phyloP scores from a whole-genome alignment of 2,329 filamentous ascomycete genomes.

The Fusarium duplospermum region DNA sequence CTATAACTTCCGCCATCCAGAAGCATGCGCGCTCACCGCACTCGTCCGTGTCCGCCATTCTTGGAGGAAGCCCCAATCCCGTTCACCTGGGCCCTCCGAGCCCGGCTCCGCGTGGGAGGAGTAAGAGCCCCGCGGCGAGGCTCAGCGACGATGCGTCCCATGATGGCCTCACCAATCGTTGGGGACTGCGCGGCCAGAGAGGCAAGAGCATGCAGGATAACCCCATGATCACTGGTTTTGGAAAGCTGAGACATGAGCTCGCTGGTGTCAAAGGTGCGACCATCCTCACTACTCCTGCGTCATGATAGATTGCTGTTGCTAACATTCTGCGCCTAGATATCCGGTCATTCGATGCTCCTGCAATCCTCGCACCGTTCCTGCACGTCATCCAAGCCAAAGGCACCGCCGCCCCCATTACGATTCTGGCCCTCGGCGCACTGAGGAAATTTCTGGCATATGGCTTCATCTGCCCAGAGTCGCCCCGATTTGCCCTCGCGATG shows the following conservation, averaged over 20 bases:
- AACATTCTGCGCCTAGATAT: slow-evolving; percentile 71
- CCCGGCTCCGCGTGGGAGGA: slow-evolving; percentile 54
- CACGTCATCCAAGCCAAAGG: slow-evolving; percentile 97
- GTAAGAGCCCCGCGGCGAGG: slow-evolving; percentile 53
- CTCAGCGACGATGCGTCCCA: slow-evolving; percentile 56
- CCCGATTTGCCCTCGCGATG: slow-evolving; percentile 91
- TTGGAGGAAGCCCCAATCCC: slow-evolving; percentile 78
- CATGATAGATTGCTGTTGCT: slow-evolving; percentile 13
- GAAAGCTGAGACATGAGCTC: slow-evolving; percentile 86
- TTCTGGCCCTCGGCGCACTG: slow-evolving; percentile 90
- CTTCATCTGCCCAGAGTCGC: slow-evolving; percentile 85
- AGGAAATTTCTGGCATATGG: slow-evolving; percentile 98
- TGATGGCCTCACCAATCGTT: slow-evolving; percentile 81
- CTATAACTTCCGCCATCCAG: slow-evolving; percentile 97
- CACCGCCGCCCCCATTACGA: slow-evolving; percentile 95
- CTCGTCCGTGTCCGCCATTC: slow-evolving; percentile 93
- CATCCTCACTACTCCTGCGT: neutral
- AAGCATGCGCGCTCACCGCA: slow-evolving; percentile 97
- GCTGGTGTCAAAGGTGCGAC: slow-evolving; percentile 82
- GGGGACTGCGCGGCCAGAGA: slow-evolving; percentile 94
- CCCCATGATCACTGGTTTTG: slow-evolving; percentile 94
- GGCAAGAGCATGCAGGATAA: slow-evolving; percentile 98
- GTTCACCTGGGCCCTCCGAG: slow-evolving; percentile 64
- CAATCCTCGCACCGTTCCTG: slow-evolving; percentile 91
- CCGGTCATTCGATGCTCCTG: slow-evolving; percentile 86